Evolutionary conservation across 2,329 filamentous ascomycete genomes (phyloP).

Genomic region (Graphilbum fragrans): DNA sequence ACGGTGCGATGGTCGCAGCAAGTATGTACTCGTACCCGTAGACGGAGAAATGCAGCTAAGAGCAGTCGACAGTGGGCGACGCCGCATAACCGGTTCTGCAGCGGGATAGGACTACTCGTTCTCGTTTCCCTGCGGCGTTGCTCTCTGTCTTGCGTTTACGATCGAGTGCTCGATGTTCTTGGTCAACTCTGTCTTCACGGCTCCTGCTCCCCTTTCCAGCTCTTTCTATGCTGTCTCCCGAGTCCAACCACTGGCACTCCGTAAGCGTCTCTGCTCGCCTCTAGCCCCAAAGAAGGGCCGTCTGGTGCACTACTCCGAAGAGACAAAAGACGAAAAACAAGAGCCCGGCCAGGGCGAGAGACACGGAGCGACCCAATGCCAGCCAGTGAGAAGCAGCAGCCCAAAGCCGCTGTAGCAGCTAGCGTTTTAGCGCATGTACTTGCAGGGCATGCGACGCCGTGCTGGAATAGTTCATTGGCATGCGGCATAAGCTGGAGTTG

Average conservation of each 20-base stretch:
- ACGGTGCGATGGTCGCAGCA: not conserved
- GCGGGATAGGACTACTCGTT: not conserved
- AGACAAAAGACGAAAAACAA: not conserved
- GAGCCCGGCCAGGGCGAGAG: not conserved
- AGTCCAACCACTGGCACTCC: too few relatives aligned
- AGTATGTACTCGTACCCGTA: not conserved
- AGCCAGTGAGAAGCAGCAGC: not conserved
- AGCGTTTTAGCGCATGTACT: slow-evolving; percentile 3
- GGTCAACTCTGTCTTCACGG: too few relatives aligned
- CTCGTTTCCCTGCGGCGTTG: too few relatives aligned
- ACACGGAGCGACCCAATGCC: not conserved
- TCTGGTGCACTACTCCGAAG: not conserved
- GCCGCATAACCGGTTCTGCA: not conserved
- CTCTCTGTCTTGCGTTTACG: too few relatives aligned
- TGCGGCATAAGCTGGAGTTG: not conserved
- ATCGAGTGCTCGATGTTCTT: too few relatives aligned
- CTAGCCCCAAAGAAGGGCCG: not conserved
- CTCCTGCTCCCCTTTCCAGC: too few relatives aligned
- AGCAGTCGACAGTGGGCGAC: not conserved
- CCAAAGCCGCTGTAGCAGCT: slow-evolving; percentile 4
- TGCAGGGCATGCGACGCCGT: not conserved
- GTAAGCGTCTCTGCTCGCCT: too few relatives aligned
- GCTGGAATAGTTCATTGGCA: not conserved
- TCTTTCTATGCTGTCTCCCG: too few relatives aligned
- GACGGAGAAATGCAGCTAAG: not conserved